Base-by-base conservation (phyloP, 23 red algal species). In the Gracilaria vermiculophylla region DNA sequence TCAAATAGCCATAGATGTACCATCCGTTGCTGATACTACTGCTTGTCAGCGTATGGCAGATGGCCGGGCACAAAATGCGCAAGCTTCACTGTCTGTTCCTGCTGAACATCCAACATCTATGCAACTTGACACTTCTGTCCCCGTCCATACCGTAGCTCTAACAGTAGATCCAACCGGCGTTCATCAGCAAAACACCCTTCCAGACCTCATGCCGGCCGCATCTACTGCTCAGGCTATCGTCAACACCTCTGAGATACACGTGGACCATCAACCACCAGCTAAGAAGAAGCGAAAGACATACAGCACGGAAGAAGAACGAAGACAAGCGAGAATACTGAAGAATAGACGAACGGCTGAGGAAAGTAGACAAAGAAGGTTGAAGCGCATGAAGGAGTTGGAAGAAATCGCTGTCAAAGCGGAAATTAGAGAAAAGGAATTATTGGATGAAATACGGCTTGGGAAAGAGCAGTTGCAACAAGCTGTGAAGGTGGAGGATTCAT, bases 271-370 rank as follows among this genome's bases (percentile, higher is more conserved):
- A 37, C 67, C 67, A 47, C 37, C 36, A 21, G 14, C 40, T 2
- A 73, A 73, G 67, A 91, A 81, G 76, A 93, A 86, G 50, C 60
- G 90, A 42, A 77, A 80, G 41, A 84, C 71, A 28, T 93, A 85
- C 54, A 77, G 54, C 55, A 86, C 78, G 53, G 90, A 93, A 40
- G 90, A 93, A 44, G 90, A 93, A 42, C 79, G 90, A 49, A 48
- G 70, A 33, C 50, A 93, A 65, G 90, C 90, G 6, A 62, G 90
- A 64, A 85, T 93, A 15, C 69, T 85, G 19, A 93, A 93, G 55
- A 93, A 93, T 53, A 50, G 90, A 37, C 27, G 90, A 17, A 93
- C 90, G 13, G 90, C 90, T 19, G 90, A 93, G 67, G 90, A 93
- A 53, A 85, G 80, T 69, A 47, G 90, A 25, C 90, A 93, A 50